These are phyloP conservation scores for Mortierella polycephala DNA, from an alignment of 371 early-diverging fungal genomes.

Conservation along the genomic window DNA sequence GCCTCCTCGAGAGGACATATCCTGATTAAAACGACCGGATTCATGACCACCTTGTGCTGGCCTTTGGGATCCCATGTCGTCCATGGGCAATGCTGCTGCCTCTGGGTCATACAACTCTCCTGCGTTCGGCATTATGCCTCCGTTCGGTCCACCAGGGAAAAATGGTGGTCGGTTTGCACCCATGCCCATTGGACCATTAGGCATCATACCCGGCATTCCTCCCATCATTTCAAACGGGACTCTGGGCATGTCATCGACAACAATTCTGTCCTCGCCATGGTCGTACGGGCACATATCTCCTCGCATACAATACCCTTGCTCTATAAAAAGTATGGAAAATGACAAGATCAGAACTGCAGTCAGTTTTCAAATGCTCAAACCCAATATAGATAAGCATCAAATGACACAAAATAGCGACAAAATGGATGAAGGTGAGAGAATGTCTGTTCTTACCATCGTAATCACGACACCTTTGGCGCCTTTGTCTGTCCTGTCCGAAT, in stretches of 20 bases:
- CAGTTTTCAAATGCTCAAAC: not conserved
- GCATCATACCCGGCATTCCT: conserved; percentile 27
- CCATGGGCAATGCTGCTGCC: conserved; percentile 6
- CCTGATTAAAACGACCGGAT: conserved; percentile 23
- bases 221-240: conserved; percentile 48
- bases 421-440: too few relatives aligned
- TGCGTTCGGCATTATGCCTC: conserved; percentile 22
- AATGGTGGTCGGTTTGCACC: conserved; percentile 30
- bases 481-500: conserved; percentile 38
- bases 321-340: conserved; percentile 45
- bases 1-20: conserved; percentile 27
- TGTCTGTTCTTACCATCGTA: conserved; percentile 71
- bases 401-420: not conserved
- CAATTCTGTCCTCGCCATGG: conserved; percentile 80
- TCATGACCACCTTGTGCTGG: conserved; percentile 9
- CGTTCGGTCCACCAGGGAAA: conserved; percentile 34
- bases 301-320: conserved; percentile 84
- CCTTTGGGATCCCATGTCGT: conserved; percentile 16
- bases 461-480: conserved; percentile 72
- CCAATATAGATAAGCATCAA: not conserved
- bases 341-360: not conserved
- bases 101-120: conserved; percentile 24
- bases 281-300: conserved; percentile 86
- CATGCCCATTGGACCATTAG: conserved; percentile 30
- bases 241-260: conserved; percentile 68